phyloP scores from a whole-genome alignment of 257 asterid genomes.

The Solanum etuberosum region DNA sequence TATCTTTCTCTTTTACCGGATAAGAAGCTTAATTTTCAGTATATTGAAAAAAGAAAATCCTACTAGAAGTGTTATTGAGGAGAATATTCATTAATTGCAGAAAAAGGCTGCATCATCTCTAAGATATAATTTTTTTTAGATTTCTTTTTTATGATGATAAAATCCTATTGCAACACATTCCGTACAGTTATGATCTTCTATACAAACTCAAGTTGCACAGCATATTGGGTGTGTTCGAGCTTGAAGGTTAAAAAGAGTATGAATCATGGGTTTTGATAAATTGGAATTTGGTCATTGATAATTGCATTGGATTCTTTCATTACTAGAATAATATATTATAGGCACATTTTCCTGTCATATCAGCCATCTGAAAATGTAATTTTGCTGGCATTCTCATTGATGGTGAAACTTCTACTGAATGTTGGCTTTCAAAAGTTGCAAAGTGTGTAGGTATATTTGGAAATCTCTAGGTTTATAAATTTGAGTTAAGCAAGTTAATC shows the following conservation, averaged over 20 bases:
- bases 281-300: not conserved
- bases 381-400: not conserved
- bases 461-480: not conserved
- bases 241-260: not conserved
- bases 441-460: not conserved
- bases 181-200: not conserved
- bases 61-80: not conserved
- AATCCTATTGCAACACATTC: not conserved
- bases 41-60: not conserved
- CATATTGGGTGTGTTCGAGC: not conserved
- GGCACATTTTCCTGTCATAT: not conserved
- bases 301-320: not conserved
- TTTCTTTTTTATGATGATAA: not conserved
- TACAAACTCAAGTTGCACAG: not conserved
- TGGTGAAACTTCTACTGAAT: not conserved
- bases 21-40: not conserved
- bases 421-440: not conserved
- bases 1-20: not conserved
- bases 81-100: not conserved
- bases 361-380: not conserved
- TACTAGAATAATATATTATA: not conserved
- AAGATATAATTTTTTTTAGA: not conserved
- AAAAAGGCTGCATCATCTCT: not conserved
- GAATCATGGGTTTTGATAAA: not conserved
- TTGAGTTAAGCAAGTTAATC: not conserved